Base-by-base conservation (phyloP, 805 yeast species). In the Yueomyces sp. region DNA sequence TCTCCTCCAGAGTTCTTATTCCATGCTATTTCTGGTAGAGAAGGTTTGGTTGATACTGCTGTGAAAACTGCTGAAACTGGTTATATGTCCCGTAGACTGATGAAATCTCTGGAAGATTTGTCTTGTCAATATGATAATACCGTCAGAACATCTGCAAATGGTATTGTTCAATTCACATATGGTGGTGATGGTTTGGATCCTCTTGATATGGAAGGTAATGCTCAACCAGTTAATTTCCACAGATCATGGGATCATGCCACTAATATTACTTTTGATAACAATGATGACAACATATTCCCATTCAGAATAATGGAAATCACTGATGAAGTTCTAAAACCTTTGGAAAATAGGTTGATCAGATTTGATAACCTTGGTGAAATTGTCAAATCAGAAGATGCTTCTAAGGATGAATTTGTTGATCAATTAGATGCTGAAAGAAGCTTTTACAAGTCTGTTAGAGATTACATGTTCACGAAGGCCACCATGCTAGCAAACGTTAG, bases 141-240 rank as follows among this genome's bases (percentile, higher is more conserved):
- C 0, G 96, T 92, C 38, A 76, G 99, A 59, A 92, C 94, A 47
- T 90, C 97, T 1, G 76, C 94, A 44, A 87, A 87, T 60, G 95
- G 96, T 64, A 85, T 92, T 59, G 98, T 92, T 19, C 99, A 92
- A 65, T 92, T 92, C 65, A 85, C 86, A 34, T 92, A 92, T 59
- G 99, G 99, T 64, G 98, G 97, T 49, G 99, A 92, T 64, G 96
- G 97, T 40, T 73, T 92, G 50, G 99, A 92, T 69, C 99, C 99
- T 3, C 72, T 85, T 59, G 96, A 90, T 65, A 92, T 92, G 98
- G 99, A 94, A 66, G 98, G 98, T 52, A 96, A 94, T 64, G 96
- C 97, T 1, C 77, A 71, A 54, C 98, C 99, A 0, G 98, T 92
- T 34, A 87, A 94, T 60, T 90, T 92, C 61, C 72, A 70, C 44